A percentile compares a stretch with the other conserved stretches of the same genome.
phyloP scores from a whole-genome alignment of 352 stramenopile species.

The Phytopythium sindhum region DNA sequence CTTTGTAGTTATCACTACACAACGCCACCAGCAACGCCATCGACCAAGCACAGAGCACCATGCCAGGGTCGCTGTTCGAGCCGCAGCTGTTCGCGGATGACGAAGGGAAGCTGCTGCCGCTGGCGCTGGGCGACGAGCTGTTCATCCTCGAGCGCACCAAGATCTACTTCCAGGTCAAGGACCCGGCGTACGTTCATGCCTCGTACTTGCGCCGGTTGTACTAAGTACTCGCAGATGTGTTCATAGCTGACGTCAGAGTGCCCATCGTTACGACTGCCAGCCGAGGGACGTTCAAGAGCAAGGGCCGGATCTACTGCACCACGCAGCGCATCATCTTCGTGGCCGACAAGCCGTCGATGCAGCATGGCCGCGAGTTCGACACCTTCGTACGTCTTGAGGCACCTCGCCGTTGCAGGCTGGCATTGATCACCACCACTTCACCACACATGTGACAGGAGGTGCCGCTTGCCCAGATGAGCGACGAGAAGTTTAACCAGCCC shows the following conservation, averaged over 20 bases:
- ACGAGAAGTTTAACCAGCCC: conserved; percentile 90
- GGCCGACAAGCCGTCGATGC: conserved; percentile 58
- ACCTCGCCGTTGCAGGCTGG: background rate
- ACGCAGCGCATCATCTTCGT: conserved; percentile 86
- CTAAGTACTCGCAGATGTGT: too few species aligned
- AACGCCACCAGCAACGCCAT: too few species aligned
- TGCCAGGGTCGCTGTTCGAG: conserved; percentile 34
- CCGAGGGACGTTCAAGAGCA: conserved; percentile 51
- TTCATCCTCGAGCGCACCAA: conserved; percentile 81
- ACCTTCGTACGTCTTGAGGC: conserved; percentile 46
- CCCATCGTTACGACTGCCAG: background rate
- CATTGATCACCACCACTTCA: conserved; percentile 2
- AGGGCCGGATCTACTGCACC: conserved; percentile 83
- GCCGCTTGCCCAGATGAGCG: conserved; percentile 67
- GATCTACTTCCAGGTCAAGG: conserved; percentile 75
- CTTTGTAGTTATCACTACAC: background rate
- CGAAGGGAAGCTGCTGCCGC: conserved; percentile 58
- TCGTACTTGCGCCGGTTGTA: background rate
- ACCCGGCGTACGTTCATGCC: conserved; percentile 34
- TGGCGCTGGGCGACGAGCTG: conserved; percentile 76
- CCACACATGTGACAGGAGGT: conserved; percentile 47
- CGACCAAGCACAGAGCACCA: background rate
- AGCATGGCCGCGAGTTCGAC: conserved; percentile 68
- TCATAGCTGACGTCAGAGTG: background rate
- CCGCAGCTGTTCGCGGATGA: conserved; percentile 69